phyloP scores from a whole-genome alignment of 2,329 filamentous ascomycete species.

The Exophiala sideris region DNA sequence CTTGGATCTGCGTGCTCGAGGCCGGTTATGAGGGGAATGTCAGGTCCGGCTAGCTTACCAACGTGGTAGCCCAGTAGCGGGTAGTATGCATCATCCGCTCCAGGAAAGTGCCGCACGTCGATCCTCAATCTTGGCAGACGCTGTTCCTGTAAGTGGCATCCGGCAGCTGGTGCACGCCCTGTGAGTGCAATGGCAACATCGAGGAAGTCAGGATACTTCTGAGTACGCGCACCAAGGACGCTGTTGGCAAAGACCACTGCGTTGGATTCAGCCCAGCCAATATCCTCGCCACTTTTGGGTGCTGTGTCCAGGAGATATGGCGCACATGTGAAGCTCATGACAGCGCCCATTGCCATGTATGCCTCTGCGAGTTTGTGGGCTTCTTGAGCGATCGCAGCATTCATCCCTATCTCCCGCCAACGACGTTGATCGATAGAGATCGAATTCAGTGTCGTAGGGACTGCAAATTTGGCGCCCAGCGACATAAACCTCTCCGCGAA shows the following conservation, averaged over 20 bases:
- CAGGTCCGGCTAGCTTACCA: slow-evolving; percentile 32
- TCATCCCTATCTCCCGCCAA: slow-evolving; percentile 39
- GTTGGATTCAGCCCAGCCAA: slow-evolving; percentile 47
- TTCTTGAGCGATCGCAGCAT: slow-evolving; percentile 31
- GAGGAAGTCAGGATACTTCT: slow-evolving; percentile 47
- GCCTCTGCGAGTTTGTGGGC: slow-evolving; percentile 37
- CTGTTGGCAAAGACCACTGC: slow-evolving; percentile 48
- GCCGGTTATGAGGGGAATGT: slow-evolving; percentile 38
- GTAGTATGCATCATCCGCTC: slow-evolving; percentile 37
- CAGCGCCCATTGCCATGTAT: slow-evolving; percentile 42
- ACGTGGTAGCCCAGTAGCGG: slow-evolving; percentile 41
- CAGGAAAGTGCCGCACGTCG: neutral
- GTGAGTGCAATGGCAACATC: slow-evolving; percentile 46
- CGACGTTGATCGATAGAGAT: slow-evolving; percentile 44
- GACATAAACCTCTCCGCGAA: slow-evolving; percentile 38
- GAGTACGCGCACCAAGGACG: slow-evolving; percentile 43
- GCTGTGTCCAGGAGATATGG: slow-evolving; percentile 41
- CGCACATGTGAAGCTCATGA: slow-evolving; percentile 44
- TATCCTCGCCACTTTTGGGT: slow-evolving; percentile 38
- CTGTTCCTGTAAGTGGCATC: slow-evolving; percentile 30
- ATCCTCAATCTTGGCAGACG: slow-evolving; percentile 20
- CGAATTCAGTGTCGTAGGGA: slow-evolving; percentile 44
- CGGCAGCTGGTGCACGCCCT: slow-evolving; percentile 34
- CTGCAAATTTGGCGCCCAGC: slow-evolving; percentile 35
- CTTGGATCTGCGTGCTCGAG: slow-evolving; percentile 30